Evolutionary conservation across 2,329 filamentous ascomycete species (phyloP).

Genomic region (Ophiostoma montium): DNA sequence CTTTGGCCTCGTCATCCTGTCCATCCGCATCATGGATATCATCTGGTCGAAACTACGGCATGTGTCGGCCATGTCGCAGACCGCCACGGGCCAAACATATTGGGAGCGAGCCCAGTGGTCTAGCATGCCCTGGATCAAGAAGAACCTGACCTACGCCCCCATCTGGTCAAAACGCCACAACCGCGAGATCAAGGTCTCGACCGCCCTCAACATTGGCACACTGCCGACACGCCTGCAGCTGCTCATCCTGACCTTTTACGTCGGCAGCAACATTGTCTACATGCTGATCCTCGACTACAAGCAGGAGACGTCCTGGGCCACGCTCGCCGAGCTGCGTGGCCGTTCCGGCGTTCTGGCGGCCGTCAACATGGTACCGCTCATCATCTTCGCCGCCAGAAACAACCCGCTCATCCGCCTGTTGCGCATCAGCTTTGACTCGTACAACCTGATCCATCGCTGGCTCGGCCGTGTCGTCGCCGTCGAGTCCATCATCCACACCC

Average conservation of each 20-base stretch:
- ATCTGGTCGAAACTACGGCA: slow-evolving; percentile 42
- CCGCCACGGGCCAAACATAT: slow-evolving; percentile 39
- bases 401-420: slow-evolving; percentile 77
- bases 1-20: slow-evolving; percentile 37
- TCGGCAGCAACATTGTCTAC: slow-evolving; percentile 48
- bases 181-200: slow-evolving; percentile 30
- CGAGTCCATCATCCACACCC: slow-evolving; percentile 55
- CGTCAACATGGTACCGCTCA: slow-evolving; percentile 82
- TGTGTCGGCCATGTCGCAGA: slow-evolving; percentile 41
- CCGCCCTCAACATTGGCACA: slow-evolving; percentile 38
- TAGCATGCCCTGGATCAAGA: slow-evolving; percentile 50
- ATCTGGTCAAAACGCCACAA: slow-evolving; percentile 53
- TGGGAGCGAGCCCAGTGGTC: slow-evolving; percentile 44
- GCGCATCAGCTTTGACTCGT: slow-evolving; percentile 87
- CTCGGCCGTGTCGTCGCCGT: slow-evolving; percentile 59
- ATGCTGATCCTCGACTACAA: slow-evolving; percentile 47
- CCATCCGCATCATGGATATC: slow-evolving; percentile 39
- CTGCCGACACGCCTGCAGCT: slow-evolving; percentile 51
- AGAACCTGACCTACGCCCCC: slow-evolving; percentile 48
- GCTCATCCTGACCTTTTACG: slow-evolving; percentile 40
- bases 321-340: slow-evolving; percentile 72
- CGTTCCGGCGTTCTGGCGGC: slow-evolving; percentile 71
- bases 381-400: slow-evolving; percentile 82
- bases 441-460: slow-evolving; percentile 82
- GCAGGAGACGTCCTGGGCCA: slow-evolving; percentile 42